phyloP scores from a whole-genome alignment of 768 basidiomycete species.

The Neoboletus magnificus region DNA sequence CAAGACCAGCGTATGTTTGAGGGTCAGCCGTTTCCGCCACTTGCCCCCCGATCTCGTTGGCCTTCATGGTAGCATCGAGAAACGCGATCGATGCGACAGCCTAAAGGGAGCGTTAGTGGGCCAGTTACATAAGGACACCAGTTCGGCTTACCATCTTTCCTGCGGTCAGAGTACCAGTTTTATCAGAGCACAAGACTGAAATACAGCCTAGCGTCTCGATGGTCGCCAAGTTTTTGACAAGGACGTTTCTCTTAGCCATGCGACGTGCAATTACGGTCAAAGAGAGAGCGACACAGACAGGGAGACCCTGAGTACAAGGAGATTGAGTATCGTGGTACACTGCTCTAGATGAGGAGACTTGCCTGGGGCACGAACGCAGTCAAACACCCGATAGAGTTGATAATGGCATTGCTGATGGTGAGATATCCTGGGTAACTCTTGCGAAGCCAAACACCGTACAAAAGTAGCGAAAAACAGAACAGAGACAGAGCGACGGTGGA shows the following conservation, averaged over 20 bases:
- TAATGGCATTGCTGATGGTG: slow-evolving; percentile 34
- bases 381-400: slow-evolving; percentile 39
- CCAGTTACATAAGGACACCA: not conserved
- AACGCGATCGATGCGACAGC: slow-evolving; percentile 41
- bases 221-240: slow-evolving; percentile 51
- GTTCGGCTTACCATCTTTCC: slow-evolving; percentile 41
- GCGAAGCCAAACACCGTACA: slow-evolving; percentile 43
- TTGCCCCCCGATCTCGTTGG: slow-evolving; percentile 18
- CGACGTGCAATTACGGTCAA: slow-evolving; percentile 48
- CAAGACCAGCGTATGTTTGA: slow-evolving; percentile 24
- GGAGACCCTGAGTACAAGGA: slow-evolving; percentile 31
- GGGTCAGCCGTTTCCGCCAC: slow-evolving; percentile 10
- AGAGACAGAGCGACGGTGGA: slow-evolving; percentile 38
- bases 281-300: slow-evolving; percentile 47
- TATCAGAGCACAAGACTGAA: slow-evolving; percentile 53
- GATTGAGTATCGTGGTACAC: not conserved
- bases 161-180: slow-evolving; percentile 50
- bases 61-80: slow-evolving; percentile 25
- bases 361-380: slow-evolving; percentile 43
- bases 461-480: slow-evolving; percentile 41
- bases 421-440: slow-evolving; percentile 32
- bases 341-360: not conserved
- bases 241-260: slow-evolving; percentile 45
- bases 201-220: slow-evolving; percentile 54
- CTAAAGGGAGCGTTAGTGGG: slow-evolving; percentile 16